Evolutionary conservation across 2,329 filamentous ascomycete genomes (phyloP), one percentile per base, ranked within the genome.

Genomic region (Septoria petroselini): DNA sequence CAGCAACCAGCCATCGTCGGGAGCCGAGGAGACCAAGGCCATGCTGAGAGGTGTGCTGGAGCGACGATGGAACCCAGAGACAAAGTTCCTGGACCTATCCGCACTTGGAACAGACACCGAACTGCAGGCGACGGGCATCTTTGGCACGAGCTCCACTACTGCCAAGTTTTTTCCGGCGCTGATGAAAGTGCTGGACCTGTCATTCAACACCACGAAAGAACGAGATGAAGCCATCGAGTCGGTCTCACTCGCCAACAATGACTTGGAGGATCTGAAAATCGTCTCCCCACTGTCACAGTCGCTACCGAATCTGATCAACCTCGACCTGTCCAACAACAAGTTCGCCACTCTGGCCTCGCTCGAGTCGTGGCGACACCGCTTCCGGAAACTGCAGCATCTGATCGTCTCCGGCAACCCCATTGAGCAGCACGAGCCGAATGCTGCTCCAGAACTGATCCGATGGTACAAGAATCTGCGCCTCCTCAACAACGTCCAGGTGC

Each of bases 161-260:
- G 80, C 86, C 56, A 98, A 96, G 68, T 87, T 95, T 55, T 96
- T 97, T 71, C 88, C 87, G 44, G 91, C 88, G 1, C 76, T 97
- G 54, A 95, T 97, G 87, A 83, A 82, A 52, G 83, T 96, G 39
- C 90, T 88, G 66, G 84, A 94, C 45, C 74, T 81, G 53, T 79
- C 85, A 14, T 95, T 95, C 73, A 83, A 85, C 58, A 84, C 79
- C 2, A 66, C 79, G 9, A 76, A 84, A 53, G 83, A 85, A 41
- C 91, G 91, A 68, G 80, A 83, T 41, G 84, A 90, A 39, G 85
- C 85, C 3, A 85, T 98, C 41, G 75, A 85, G 57, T 91, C 88
- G 64, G 84, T 97, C 61, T 88, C 85, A 30, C 78, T 98, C 9
- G 83, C 86, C 14, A 81, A 82, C 66, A 97, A 97, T 69, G 82